Base-by-base conservation (phyloP, 169 alveolate species). In the Plasmodium adleri region DNA sequence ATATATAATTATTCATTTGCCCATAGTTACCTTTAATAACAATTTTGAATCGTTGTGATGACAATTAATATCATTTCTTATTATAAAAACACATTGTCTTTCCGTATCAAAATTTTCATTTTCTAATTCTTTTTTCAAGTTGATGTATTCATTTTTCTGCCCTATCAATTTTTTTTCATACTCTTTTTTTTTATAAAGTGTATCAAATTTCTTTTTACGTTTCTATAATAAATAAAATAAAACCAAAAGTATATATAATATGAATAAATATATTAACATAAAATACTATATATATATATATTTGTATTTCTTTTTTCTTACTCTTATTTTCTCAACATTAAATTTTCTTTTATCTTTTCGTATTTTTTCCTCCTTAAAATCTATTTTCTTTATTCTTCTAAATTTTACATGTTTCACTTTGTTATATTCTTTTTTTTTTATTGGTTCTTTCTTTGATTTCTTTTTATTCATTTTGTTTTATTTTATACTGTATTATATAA, bases 321-420 rank as follows among this genome's bases (percentile, higher is more conserved):
- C 90, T 20, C 52, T 66, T 70, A 26, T 52, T 28, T 52, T 28
- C 59, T 52, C 32, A 39, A 47, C 43, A 5, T 67, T 54, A 3
- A 9, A 24, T 26, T 15, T 17, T 3, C 39, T 78, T 24, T 45
- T 6, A 32, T 62, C 39, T 43, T 54, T 10, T 4, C 50, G 45
- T 15, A 45, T 78, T 49, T 78, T 64, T 67, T 78, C 90, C 13
- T 68, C 80, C 50, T 78, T 78, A 66, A 66, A 78, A 52, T 78
- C 8, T 50, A 78, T 63, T 71, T 78, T 78, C 50, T 50, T 66
- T n/a, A 78, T 54, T 78, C 90, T 78, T 66, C 72, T 78, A 67
- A 66, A 78, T 56, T 78, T 78, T 45, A 78, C 80, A 50, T 12
- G 58, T 78, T 78, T 78, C 32, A 24, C 39, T 49, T 60, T 78